Conservation (phyloP, 768 basidiomycete species). For the Galerina marginata region DNA sequence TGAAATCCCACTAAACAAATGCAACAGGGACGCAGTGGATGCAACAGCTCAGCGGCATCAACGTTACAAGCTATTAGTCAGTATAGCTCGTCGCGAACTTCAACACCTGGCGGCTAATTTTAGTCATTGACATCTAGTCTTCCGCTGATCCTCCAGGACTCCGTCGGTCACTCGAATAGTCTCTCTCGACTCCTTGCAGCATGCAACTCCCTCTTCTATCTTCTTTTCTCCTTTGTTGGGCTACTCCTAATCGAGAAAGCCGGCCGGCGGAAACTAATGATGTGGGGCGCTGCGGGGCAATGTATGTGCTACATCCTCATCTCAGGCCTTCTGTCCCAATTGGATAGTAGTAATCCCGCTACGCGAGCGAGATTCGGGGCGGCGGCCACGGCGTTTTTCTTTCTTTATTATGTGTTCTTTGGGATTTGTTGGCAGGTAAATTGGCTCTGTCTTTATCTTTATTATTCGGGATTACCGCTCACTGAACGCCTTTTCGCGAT, state of each 20-base stretch:
- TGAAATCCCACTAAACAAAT: no score
- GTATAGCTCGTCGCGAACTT: slow-evolving; percentile 7
- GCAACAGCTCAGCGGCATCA: slow-evolving; percentile 57
- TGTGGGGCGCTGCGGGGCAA: slow-evolving; percentile 58
- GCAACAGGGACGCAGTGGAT: slow-evolving; percentile 52
- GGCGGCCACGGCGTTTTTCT: slow-evolving; percentile 54
- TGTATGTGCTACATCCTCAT: slow-evolving; percentile 53
- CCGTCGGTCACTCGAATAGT: slow-evolving; percentile 55
- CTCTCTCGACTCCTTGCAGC: slow-evolving; percentile 53
- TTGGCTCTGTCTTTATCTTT: not conserved
- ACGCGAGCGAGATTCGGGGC: slow-evolving; percentile 43
- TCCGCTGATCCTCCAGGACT: slow-evolving; percentile 55
- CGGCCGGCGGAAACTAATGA: slow-evolving; percentile 55
- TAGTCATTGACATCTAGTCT: slow-evolving; percentile 32
- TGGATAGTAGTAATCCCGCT: slow-evolving; percentile 28
- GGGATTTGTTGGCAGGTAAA: slow-evolving; percentile 58
- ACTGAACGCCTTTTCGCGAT: not conserved
- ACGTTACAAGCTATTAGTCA: slow-evolving; percentile 58
- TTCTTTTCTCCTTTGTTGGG: slow-evolving; percentile 52
- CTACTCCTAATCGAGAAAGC: slow-evolving; percentile 52
- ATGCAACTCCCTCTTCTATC: slow-evolving; percentile 57
- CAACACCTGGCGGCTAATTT: not conserved
- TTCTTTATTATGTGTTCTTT: slow-evolving; percentile 56
- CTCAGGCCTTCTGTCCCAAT: slow-evolving; percentile 44
- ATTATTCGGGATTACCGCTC: not conserved